Evolutionary conservation across 805 yeast species (phyloP), one percentile per base, ranked within the genome.

Genomic region (Jamesozyma rosinii): DNA sequence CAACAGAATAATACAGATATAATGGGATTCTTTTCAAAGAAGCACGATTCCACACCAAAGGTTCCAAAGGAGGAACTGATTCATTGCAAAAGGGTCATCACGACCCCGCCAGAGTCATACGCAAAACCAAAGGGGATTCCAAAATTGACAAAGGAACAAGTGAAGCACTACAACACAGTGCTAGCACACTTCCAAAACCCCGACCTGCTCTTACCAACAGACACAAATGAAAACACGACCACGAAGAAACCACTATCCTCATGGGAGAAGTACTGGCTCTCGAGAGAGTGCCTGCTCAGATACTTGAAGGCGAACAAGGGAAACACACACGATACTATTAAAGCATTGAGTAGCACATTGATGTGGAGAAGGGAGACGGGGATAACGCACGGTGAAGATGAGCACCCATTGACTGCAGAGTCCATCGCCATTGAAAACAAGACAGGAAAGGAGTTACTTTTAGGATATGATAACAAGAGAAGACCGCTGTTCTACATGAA

Each of bases 321-420:
- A 77, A 64, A 71, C 44, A 53, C 53, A 0, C 65, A 66, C 9
- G 58, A 62, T 6, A 68, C 79, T 3, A 68, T 70, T 21, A 67
- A 69, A 44, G 57, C 75, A 43, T 55, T 75, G 10, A 68, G 67
- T 35, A 69, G 68, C 15, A 72, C 79, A 1, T 45, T 75, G n/a
- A 58, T 66, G 1, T 75, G 81, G 81, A 67, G 81, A 59, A 65
- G 80, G 46, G 70, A 73, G 10, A 73, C 73, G 52, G 80, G 80
- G 1, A 44, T 61, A 14, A 50, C 58, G 3, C 69, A 55, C 24
- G 74, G 66, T 41, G 70, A 68, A 41, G 49, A 49, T n/a, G 42
- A 39, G 13, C 51, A 55, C 22, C 66, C 66, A 33, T 44, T 59
- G 36, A 64, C 70, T 2, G 64, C 73, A 1, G 73, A 73, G 2